Evolutionary conservation across 805 yeast genomes (phyloP).

Genomic region (Pichia manshurica): DNA sequence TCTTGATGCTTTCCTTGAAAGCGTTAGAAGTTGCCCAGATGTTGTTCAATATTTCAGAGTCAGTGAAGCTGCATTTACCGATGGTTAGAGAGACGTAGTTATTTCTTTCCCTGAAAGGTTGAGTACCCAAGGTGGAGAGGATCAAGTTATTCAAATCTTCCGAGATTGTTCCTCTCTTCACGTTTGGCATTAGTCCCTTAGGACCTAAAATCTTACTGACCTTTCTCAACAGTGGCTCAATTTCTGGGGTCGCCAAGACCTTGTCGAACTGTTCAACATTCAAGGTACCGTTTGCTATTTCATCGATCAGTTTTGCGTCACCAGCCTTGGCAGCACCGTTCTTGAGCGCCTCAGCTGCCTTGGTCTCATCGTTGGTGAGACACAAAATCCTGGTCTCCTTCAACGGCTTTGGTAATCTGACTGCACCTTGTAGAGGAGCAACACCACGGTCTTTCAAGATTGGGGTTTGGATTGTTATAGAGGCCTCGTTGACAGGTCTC

Average conservation of each 20-base stretch:
- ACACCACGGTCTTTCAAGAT: constrained; percentile 74
- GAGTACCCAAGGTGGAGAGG: constrained; percentile 53
- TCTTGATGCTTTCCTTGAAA: constrained; percentile 45
- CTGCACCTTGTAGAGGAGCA: constrained; percentile 64
- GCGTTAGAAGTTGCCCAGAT: constrained; percentile 62
- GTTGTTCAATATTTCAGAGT: constrained; percentile 67
- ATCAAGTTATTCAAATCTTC: constrained; percentile 55
- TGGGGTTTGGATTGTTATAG: constrained; percentile 58
- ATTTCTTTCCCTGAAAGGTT: constrained; percentile 72
- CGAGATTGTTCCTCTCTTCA: constrained; percentile 80
- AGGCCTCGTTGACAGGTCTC: constrained; percentile 61
- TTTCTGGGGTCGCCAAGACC: constrained; percentile 81
- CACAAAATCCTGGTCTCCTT: constrained; percentile 61
- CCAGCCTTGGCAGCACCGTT: constrained; percentile 67
- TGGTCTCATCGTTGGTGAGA: constrained; percentile 54
- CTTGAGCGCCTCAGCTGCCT: constrained; percentile 45
- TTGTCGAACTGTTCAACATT: constrained; percentile 49
- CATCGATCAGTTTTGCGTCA: constrained; percentile 61
- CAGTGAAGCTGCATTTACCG: constrained; percentile 73
- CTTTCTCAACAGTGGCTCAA: constrained; percentile 53
- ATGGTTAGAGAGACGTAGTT: constrained; percentile 59
- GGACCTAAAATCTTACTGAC: constrained; percentile 86
- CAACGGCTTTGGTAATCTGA: constrained; percentile 67
- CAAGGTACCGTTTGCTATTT: constrained; percentile 47
- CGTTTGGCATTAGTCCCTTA: constrained; percentile 80